A percentile compares a stretch with the other conserved stretches of the same genome.
Conservation (phyloP, 805 yeast species). For the Saccharomycopsis sp. region DNA sequence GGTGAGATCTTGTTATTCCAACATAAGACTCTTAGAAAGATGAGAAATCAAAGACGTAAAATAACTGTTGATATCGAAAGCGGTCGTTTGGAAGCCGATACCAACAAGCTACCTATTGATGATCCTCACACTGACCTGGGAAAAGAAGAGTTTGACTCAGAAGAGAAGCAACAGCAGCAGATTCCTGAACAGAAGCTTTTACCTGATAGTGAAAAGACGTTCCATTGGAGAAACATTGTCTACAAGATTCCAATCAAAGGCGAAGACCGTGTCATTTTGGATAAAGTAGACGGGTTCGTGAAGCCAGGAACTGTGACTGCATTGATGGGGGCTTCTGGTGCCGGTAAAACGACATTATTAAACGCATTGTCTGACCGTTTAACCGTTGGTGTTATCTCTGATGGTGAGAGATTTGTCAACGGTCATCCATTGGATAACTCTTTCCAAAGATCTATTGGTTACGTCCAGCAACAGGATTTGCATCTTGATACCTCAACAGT, state of each 20-base stretch:
- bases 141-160: conserved; percentile 21
- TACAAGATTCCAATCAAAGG: conserved; percentile 48
- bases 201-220: conserved; percentile 37
- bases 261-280: conserved; percentile 42
- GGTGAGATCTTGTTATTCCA: conserved; percentile 67
- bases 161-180: neutral
- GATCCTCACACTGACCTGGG: conserved; percentile 17
- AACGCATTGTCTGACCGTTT: conserved; percentile 49
- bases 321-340: conserved; percentile 52
- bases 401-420: conserved; percentile 50
- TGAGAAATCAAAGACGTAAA: conserved; percentile 35
- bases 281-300: conserved; percentile 54
- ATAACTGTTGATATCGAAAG: conserved; percentile 28
- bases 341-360: conserved; percentile 55
- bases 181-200: conserved; percentile 22
- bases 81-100: conserved; percentile 23
- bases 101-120: conserved; percentile 9
- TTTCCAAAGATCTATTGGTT: conserved; percentile 57
- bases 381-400: conserved; percentile 44
- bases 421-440: conserved; percentile 48
- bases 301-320: conserved; percentile 61
- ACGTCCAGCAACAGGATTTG: conserved; percentile 72
- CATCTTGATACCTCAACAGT: conserved; percentile 63
- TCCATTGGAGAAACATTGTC: conserved; percentile 55
- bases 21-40: conserved; percentile 38